Base-by-base conservation (phyloP, 768 basidiomycete genomes). In the Mycena filopes region DNA sequence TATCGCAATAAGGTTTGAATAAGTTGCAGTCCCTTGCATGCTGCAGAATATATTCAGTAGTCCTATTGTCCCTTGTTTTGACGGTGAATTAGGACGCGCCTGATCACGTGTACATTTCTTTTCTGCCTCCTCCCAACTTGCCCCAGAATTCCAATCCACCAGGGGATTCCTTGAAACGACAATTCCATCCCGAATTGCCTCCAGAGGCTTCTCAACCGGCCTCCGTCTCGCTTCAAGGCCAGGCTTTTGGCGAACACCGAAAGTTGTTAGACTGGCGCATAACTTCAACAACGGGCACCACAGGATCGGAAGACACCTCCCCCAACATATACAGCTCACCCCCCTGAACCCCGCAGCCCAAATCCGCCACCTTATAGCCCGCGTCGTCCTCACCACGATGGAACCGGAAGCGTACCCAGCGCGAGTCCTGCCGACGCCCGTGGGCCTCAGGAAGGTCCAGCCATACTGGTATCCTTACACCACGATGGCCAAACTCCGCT, bases 381-480 rank as follows among this genome's bases (percentile, higher is more conserved):
- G 82, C 60, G 80, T 90, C 50, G 72, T 91, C 51, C 76, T 83
- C 43, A 78, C 80, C 0, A 81, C 83, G 48, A 87, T 88, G 86
- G 72, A 80, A 4, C 79, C 80, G 57, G 71, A 76, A 43, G 55
- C 72, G n/a, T 71, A 75, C 23, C 74, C 71, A 46, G 73, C 70
- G n/a, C 72, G 75, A 26, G 70, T 65, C 58, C 58, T 67, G 55
- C 65, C 70, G 55, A 73, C 73, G 41, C 66, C 73, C 36, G 73
- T 75, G 5, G 89, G 89, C 13, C 81, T 98, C 63, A 91, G 92
- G 74, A 94, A 95, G 75, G 85, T 92, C 55, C 80, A 89, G 43
- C 92, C 96, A 0, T 97, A 97, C 75, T 98, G 95, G 94, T 92
- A 94, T 75, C 92, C 95, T 3, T 94, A 96, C 74, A 93, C 89